Evolutionary conservation across 495 filamentous ascomycete genomes (phyloP), one percentile per base, ranked within the genome.

Genomic region (Lasiosphaeria ovina): DNA sequence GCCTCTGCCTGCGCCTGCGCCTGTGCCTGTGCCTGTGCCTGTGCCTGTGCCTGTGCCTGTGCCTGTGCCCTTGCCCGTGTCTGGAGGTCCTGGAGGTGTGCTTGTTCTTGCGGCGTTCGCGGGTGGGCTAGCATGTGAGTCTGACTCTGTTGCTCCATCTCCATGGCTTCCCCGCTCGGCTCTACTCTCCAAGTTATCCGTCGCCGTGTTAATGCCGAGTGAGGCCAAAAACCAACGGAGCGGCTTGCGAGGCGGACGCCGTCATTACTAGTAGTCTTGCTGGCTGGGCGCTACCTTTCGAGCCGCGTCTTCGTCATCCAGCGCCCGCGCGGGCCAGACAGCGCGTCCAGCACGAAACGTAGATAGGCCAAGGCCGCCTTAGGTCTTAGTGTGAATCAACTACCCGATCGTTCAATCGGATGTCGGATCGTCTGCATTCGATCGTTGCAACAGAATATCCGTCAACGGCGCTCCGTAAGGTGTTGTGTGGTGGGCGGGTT

Each of bases 111-210:
- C 17, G 61, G 52, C 51, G 60, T 61, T n/a, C 61, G 66, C 36
- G 61, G 50, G 14, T 58, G 65, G 52, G 34, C 54, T 48, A 61
- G 70, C 74, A 76, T 76, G 72, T 74, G 75, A 73, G 64, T 66
- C 24, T 24, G 24, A 24, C 24, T 24, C 24, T 24, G 24, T 58
- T 76, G 73, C 63, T 54, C 62, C 61, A 34, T 33, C 45, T 50
- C 35, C 50, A 44, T 24, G 6, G 16, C 32, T 55, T 44, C 7
- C 7, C 12, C 44, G 12, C 12, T 47, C 2, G 44, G 44, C 12
- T 47, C 44, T 11, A 47, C 12, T 47, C 44, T 11, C 16, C 11
- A n/a, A 11, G 44, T 14, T 5, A 14, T 47, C 12, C 44, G 12
- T 14, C 44, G 5, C 12, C 16, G 24, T 24, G 24, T 24, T 24